Percentiles rank a stretch among this genome's conserved stretches.
These are phyloP conservation scores for Chrysanthemum seticuspe DNA, from an alignment of 129 eudicot species.

Conservation along the genomic window DNA sequence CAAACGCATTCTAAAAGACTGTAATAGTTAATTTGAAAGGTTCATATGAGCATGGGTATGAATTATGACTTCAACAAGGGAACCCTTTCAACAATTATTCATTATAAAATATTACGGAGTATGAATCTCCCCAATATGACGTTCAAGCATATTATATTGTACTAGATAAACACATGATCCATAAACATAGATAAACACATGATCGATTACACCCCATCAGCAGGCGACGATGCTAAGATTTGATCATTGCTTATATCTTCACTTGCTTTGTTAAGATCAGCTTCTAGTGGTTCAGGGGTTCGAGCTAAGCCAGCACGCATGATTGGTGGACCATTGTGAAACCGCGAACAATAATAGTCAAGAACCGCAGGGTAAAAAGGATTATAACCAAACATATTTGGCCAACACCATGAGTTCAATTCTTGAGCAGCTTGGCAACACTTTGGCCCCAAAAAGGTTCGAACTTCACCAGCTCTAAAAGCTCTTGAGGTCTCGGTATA, in stretches of 20 bases:
- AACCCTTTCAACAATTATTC: too few relatives aligned
- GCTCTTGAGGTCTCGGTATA: slow-evolving; percentile 15
- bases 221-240: background rate
- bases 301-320: background rate
- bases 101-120: too few relatives aligned
- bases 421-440: slow-evolving; percentile 38
- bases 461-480: slow-evolving; percentile 22
- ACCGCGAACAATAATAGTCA: slow-evolving; percentile 25
- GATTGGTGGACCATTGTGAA: background rate
- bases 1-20: too few relatives aligned
- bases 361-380: slow-evolving; percentile 31
- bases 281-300: slow-evolving; percentile 7
- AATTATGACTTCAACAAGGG: too few relatives aligned
- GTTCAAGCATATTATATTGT: background rate
- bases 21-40: too few relatives aligned
- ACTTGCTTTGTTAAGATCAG: background rate
- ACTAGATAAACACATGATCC: background rate
- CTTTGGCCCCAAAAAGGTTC: slow-evolving; percentile 24
- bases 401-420: slow-evolving; percentile 31
- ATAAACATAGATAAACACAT: background rate
- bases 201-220: slow-evolving; percentile 13
- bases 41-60: too few relatives aligned
- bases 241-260: slow-evolving; percentile 9
- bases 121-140: background rate
- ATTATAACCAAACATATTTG: slow-evolving; percentile 24